Evolutionary conservation across 139 green algal genomes (phyloP).

Genomic region (Chlorella sp.): DNA sequence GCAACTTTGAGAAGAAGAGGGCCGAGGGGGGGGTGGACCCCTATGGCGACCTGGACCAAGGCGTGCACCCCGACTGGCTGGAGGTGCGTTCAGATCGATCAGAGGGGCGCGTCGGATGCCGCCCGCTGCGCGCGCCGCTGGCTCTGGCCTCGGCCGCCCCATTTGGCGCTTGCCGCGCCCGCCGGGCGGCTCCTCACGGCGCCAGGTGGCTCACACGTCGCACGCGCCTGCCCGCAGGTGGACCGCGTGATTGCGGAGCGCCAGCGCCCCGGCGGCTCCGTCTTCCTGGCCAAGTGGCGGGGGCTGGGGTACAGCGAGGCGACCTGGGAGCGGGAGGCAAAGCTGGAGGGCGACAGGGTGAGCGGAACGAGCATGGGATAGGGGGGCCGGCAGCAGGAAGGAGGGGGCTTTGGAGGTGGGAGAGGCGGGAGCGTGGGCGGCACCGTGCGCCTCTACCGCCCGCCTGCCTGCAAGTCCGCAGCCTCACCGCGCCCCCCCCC

Average conservation of each 20-base stretch:
- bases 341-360: constrained; percentile 44
- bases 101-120: no score
- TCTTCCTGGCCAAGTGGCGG: constrained; percentile 81
- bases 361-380: neutral
- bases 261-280: neutral
- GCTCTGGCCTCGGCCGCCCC: no score
- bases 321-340: constrained; percentile 75
- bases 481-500: no score
- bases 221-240: neutral
- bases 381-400: neutral
- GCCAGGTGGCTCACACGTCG: neutral
- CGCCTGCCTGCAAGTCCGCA: no score
- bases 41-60: constrained; percentile 45
- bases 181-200: no score
- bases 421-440: no score
- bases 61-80: constrained; percentile 49
- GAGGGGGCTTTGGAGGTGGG: neutral
- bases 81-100: neutral
- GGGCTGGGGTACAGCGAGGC: constrained; percentile 72
- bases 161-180: no score
- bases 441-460: no score
- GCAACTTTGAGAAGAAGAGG: constrained; percentile 24
- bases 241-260: constrained; percentile 45
- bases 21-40: constrained; percentile 27
- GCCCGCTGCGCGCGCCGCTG: no score